Evolutionary conservation across 495 filamentous ascomycete genomes (phyloP), one percentile per base, ranked within the genome.

Genomic region (Hypoxylon lenormandii): DNA sequence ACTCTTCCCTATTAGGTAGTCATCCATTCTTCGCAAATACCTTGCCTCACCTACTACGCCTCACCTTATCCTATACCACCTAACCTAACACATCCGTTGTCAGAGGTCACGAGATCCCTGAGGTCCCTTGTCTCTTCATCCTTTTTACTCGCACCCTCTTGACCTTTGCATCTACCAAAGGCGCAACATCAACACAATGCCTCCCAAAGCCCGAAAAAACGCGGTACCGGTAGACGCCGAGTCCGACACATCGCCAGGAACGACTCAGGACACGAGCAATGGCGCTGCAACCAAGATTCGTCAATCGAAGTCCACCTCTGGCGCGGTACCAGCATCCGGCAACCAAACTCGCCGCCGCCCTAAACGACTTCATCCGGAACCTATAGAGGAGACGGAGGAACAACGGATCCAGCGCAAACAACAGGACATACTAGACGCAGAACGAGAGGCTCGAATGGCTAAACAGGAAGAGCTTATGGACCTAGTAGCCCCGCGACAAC

Each of bases 121-220:
- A 4, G 2, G 21, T 21, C 16, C 1, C 16, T 45, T 16, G 8
- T 45, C 6, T 4, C 42, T 19, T 19, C 42, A 45, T 13, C 5
- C n/a, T 45, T 45, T 2, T 21, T 21, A 45, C 1, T 45, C 16
- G 15, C 5, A 2, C 8, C 2, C 16, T 45, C 42, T 21, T 10
- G 13, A 21, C 30, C 10, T 33, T 33, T 7, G 6, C 30, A 33
- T 10, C 3, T 45, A 19, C 16, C 42, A 45, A 4, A 18, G n/a
- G 16, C 13, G 4, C 5, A 43, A 33, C 43, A 30, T 46, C 54
- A 19, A 36, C 59, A 61, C 38, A 21, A 70, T 72, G 64, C 66
- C 69, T 56, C 61, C 58, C 23, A 56, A 16, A 64, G 22, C 8
- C 36, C 43, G 33, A 48, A 66, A 45, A 23, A 57, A 56, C 51